Evolutionary conservation across 495 filamentous ascomycete genomes (phyloP), one percentile per base, ranked within the genome.

Genomic region (Eremomyces bilateralis): DNA sequence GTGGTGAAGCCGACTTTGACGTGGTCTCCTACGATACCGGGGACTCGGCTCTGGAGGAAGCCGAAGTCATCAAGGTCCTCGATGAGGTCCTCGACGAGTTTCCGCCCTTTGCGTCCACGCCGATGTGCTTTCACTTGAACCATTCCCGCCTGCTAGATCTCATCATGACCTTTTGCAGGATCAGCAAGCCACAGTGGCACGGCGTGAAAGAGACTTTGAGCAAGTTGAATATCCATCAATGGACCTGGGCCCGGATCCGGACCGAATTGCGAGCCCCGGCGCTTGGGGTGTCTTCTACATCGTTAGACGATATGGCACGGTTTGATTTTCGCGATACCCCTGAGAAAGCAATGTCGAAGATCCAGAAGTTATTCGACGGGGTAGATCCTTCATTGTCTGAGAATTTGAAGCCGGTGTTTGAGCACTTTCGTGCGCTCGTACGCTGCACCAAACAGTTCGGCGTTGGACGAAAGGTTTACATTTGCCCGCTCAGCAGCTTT

Each of bases 1-100:
- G 78, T 51, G 73, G 75, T 29, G 90, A 95, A 48, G 83, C 84
- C 4, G 88, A 95, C 47, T 95, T 92, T 52, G 90, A 97, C 58
- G 82, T 97, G 42, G 63, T 88, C 12, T 82, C 80, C 0, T 62
- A 69, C 34, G 72, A 83, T 41, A 72, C 72, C 1, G 50, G 79
- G 17, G 81, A 95, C 47, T 59, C 90, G n/a, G 71, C 83, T 0
- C 50, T 93, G 34, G 84, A 88, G 46, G 88, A 97, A 53, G 88
- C 88, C 1, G 88, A 97, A 49, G 76, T 81, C 3, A 71, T 97
- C 37, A 95, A 94, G 50, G 82, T 94, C 4, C 48, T 94, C 29
- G 85, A 95, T 48, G 88, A 97, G 46, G 75, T 94, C 29, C 65
- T 90, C 16, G 65, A 76, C 25, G 69, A 73, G 4, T 85, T 94